These are phyloP conservation scores for Pistacia atlantica DNA, from an alignment of 345 rosid genomes.

Conservation along the genomic window DNA sequence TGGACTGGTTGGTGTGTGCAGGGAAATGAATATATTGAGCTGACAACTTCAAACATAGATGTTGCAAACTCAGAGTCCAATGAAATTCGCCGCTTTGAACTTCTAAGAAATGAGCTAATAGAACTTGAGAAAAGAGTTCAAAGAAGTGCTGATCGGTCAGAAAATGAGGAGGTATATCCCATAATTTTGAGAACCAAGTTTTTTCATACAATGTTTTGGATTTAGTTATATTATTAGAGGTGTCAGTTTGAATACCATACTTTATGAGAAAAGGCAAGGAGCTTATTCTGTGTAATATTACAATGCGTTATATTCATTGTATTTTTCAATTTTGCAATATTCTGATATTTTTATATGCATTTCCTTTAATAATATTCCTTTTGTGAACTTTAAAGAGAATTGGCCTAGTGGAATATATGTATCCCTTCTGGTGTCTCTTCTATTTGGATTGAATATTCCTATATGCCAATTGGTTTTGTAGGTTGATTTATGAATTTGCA, in stretches of 20 bases:
- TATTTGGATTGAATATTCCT: neutral
- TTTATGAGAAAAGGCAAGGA: neutral
- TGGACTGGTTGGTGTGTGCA: slow-evolving; percentile 36
- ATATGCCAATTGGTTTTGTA: neutral
- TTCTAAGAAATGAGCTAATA: slow-evolving; percentile 81
- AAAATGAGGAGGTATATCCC: slow-evolving; percentile 60
- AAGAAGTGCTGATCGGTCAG: slow-evolving; percentile 67
- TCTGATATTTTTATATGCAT: neutral
- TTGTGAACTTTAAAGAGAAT: neutral
- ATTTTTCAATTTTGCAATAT: neutral
- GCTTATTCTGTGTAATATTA: neutral
- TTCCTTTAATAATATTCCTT: neutral
- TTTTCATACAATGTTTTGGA: neutral
- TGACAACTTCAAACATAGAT: slow-evolving; percentile 35
- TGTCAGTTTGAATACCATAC: neutral
- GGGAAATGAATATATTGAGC: slow-evolving; percentile 49
- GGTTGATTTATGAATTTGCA: slow-evolving; percentile 1
- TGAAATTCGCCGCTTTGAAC: slow-evolving; percentile 79
- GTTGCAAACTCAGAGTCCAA: slow-evolving; percentile 47
- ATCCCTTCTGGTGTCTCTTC: neutral
- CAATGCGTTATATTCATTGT: neutral
- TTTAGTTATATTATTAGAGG: neutral
- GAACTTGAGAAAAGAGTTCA: slow-evolving; percentile 93
- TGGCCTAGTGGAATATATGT: neutral
- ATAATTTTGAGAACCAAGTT: neutral